phyloP scores from a whole-genome alignment of 495 filamentous ascomycete species.

The Poronia punctata region DNA sequence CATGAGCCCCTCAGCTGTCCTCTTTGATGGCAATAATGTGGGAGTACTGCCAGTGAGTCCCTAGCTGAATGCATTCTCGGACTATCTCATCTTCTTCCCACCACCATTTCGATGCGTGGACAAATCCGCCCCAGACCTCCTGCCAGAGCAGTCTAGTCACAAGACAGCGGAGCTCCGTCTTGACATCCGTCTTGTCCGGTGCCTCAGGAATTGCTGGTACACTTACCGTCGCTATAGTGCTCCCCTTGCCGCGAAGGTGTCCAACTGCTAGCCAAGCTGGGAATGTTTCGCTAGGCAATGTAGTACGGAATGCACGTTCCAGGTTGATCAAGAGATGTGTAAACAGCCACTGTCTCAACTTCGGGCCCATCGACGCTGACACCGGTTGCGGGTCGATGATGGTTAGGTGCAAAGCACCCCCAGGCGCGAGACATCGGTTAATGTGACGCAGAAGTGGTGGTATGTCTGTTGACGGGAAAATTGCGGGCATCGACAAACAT shows the following conservation, averaged over 20 bases:
- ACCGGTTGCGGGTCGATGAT: constrained; percentile 42
- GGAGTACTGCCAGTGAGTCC: constrained; percentile 42
- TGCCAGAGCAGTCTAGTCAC: constrained; percentile 37
- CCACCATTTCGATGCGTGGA: constrained; percentile 40
- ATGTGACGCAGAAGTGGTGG: constrained; percentile 31
- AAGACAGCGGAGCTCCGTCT: constrained; percentile 29
- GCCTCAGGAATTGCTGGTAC: constrained; percentile 25
- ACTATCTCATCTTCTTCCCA: constrained; percentile 43
- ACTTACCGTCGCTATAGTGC: constrained; percentile 27
- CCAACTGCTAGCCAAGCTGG: constrained; percentile 38
- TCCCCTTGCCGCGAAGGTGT: constrained; percentile 26
- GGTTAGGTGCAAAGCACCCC: constrained; percentile 35
- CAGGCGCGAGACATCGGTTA: constrained; percentile 28
- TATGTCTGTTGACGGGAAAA: constrained; percentile 32
- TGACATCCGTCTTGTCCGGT: constrained; percentile 10
- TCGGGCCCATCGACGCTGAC: constrained; percentile 35
- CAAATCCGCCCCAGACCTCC: constrained; percentile 40
- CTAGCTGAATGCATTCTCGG: constrained; percentile 37
- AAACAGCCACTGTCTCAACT: constrained; percentile 41
- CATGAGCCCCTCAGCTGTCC: background rate
- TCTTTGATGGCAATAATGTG: constrained; percentile 39
- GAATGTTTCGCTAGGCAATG: constrained; percentile 35
- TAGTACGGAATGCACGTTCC: constrained; percentile 37
- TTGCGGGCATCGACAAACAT: constrained; percentile 29
- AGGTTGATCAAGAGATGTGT: constrained; percentile 39